Conservation (phyloP, 345 rosid genomes). For the Corymbia maculata region DNA sequence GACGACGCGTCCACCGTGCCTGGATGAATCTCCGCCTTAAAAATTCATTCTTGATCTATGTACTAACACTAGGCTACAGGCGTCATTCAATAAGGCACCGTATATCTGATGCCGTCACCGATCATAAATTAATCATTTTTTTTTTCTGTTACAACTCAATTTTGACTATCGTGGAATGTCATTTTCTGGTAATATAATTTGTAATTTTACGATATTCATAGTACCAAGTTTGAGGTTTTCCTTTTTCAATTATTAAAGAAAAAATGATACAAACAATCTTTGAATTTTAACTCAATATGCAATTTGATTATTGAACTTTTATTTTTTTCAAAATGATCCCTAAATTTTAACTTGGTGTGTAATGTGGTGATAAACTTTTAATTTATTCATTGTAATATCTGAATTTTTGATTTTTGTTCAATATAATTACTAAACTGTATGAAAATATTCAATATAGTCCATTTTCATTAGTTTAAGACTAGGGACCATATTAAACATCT, state of each 20-base stretch:
- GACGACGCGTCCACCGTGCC: neutral
- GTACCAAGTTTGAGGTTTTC: neutral
- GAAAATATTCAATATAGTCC: too few relatives aligned
- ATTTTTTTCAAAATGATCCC: too few relatives aligned
- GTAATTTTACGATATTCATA: neutral
- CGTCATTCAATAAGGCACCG: neutral
- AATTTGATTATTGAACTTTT: too few relatives aligned
- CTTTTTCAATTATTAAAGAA: neutral
- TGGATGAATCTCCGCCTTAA: neutral
- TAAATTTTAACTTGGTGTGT: too few relatives aligned
- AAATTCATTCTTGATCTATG: neutral
- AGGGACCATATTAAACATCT: too few relatives aligned
- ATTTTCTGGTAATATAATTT: neutral
- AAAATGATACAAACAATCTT: too few relatives aligned
- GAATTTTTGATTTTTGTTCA: too few relatives aligned
- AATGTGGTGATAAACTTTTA: too few relatives aligned
- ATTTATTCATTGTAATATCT: too few relatives aligned
- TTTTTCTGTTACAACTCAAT: neutral
- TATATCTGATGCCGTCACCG: neutral
- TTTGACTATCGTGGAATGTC: neutral
- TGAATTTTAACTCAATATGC: too few relatives aligned
- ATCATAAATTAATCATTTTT: neutral
- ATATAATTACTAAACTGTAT: too few relatives aligned
- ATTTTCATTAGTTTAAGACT: too few relatives aligned
- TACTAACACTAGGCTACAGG: neutral